Evolutionary conservation across 805 yeast species (phyloP).

Genomic region (Pichia eremophila): DNA sequence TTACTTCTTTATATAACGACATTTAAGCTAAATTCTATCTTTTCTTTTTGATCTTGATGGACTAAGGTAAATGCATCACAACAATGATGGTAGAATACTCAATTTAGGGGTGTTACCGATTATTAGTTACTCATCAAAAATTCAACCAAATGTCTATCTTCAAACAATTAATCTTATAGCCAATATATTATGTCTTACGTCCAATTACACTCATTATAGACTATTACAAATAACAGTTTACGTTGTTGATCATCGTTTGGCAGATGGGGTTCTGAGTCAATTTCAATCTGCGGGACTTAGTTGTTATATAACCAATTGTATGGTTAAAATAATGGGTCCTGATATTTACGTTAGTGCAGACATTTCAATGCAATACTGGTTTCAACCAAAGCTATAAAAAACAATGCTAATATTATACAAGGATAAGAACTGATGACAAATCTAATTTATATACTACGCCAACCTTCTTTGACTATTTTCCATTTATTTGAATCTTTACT

Average conservation of each 20-base stretch:
- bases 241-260: constrained; percentile 5
- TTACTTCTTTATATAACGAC: no score
- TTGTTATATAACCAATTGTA: constrained; percentile 2
- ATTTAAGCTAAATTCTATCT: no score
- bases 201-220: background rate
- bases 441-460: constrained; percentile 36
- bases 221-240: constrained; percentile 2
- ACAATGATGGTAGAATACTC: background rate
- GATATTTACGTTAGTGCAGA: constrained; percentile 5
- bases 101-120: background rate
- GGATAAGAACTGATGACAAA: no score
- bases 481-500: constrained; percentile 25
- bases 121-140: background rate
- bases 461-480: constrained; percentile 59
- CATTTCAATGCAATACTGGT: background rate
- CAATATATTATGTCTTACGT: constrained; percentile 5
- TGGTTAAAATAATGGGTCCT: constrained; percentile 6
- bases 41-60: no score
- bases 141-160: background rate
- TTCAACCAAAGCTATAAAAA: background rate
- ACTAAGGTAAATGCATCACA: background rate
- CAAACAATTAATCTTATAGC: constrained; percentile 7
- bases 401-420: no score
- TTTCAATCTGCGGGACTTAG: constrained; percentile 10
- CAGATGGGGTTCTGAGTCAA: constrained; percentile 7